Conservation (phyloP, 129 eudicot genomes). For the Glebionis coronaria region DNA sequence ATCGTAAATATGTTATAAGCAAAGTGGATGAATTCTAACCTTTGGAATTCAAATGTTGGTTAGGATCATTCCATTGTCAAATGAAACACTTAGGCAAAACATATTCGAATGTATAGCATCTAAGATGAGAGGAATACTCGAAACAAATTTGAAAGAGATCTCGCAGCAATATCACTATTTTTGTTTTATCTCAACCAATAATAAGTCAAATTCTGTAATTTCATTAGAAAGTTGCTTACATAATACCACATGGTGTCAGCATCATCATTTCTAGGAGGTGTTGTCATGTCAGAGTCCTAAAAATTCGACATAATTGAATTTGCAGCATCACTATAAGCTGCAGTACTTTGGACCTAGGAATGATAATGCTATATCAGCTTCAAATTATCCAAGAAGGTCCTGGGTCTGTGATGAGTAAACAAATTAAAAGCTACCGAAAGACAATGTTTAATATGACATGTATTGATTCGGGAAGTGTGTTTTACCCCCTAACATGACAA, state of each 20-base stretch:
- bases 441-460: not conserved
- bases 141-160: too few species aligned
- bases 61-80: too few species aligned
- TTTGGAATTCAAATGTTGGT: too few species aligned
- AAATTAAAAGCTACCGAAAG: too few species aligned
- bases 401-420: too few species aligned
- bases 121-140: too few species aligned
- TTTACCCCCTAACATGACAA: not conserved
- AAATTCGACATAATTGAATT: constrained; percentile 83
- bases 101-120: too few species aligned
- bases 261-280: constrained; percentile 72
- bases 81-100: too few species aligned
- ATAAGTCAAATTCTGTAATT: not conserved
- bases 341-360: constrained; percentile 61
- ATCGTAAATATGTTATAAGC: too few species aligned
- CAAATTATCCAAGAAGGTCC: not conserved
- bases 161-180: too few species aligned
- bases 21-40: too few species aligned
- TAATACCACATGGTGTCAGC: constrained; percentile 61
- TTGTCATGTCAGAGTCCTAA: constrained; percentile 97
- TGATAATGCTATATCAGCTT: not conserved
- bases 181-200: constrained; percentile 15
- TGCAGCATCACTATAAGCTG: constrained; percentile 76
- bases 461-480: not conserved
- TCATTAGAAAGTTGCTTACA: not conserved